Evolutionary conservation across 2,329 filamentous ascomycete species (phyloP).

Genomic region (Aaosphaeria arxii): DNA sequence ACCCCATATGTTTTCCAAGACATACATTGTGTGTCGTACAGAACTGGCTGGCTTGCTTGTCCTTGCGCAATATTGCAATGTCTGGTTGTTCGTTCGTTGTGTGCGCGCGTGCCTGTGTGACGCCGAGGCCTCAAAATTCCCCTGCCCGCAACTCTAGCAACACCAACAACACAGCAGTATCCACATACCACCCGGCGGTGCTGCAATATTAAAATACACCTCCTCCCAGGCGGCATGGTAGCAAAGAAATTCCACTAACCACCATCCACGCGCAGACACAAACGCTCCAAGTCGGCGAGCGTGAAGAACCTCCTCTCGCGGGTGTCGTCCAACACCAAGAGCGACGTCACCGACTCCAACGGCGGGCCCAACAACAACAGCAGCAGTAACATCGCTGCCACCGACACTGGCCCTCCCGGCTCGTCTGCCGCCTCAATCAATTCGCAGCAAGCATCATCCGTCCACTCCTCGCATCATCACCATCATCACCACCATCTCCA

Average conservation of each 20-base stretch:
- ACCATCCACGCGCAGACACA: conserved; percentile 29
- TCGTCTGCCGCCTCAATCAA: conserved; percentile 22
- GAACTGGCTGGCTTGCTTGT: too few relatives aligned
- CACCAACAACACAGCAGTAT: too few relatives aligned
- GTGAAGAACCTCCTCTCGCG: conserved; percentile 37
- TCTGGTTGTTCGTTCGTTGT: too few relatives aligned
- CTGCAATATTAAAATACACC: too few relatives aligned
- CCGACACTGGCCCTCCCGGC: conserved; percentile 14
- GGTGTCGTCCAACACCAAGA: conserved; percentile 24
- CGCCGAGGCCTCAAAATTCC: too few relatives aligned
- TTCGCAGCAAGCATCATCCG: conserved; percentile 19
- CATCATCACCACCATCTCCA: conserved; percentile 1
- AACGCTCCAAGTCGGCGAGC: conserved; percentile 40
- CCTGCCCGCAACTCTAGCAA: too few relatives aligned
- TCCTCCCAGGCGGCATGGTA: too few relatives aligned
- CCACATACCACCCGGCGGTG: too few relatives aligned
- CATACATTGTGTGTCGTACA: neutral
- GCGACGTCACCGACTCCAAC: conserved; percentile 23
- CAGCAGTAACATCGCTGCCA: conserved; percentile 16
- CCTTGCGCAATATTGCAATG: too few relatives aligned
- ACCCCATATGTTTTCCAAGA: neutral
- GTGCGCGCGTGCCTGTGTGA: too few relatives aligned
- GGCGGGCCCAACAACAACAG: conserved; percentile 12
- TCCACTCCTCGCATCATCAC: neutral
- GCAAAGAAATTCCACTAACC: too few relatives aligned